These are phyloP conservation scores for Phytophthora sansomeana DNA, from an alignment of 352 stramenopile species.

Conservation along the genomic window DNA sequence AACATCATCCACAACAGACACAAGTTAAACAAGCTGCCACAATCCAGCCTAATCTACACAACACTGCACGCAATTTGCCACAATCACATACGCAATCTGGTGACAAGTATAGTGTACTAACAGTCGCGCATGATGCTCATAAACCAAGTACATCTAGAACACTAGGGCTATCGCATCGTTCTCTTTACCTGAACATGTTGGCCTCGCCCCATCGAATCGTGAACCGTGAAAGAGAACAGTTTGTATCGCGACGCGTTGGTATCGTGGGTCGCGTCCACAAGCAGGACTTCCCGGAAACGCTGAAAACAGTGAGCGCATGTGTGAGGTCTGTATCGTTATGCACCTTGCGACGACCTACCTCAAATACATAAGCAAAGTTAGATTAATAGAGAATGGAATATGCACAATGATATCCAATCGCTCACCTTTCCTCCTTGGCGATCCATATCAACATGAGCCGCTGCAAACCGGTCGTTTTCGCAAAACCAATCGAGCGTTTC, in stretches of 20 bases:
- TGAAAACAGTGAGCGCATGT: background rate
- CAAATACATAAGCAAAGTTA: background rate
- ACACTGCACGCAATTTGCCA: slow-evolving; percentile 1
- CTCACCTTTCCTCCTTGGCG: background rate
- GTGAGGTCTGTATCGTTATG: background rate
- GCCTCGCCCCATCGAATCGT: slow-evolving; percentile 9
- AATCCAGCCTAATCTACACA: slow-evolving; percentile 1
- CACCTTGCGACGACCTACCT: background rate
- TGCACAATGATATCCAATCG: background rate
- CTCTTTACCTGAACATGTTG: slow-evolving; percentile 27
- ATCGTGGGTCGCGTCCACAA: slow-evolving; percentile 17
- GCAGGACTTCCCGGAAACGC: slow-evolving; percentile 2
- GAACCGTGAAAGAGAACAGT: slow-evolving; percentile 28
- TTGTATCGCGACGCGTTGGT: slow-evolving; percentile 23
- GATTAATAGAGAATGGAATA: background rate
- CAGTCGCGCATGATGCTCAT: background rate
- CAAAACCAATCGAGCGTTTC: slow-evolving; percentile 6
- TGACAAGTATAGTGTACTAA: background rate
- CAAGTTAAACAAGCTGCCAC: background rate
- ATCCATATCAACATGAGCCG: background rate
- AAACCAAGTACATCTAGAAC: background rate
- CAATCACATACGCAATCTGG: background rate
- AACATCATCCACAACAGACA: background rate
- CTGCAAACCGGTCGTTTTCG: background rate
- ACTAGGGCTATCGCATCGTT: too few species aligned